Evolutionary conservation across 1,284 basidiomycete species (phyloP).

Genomic region (Ustilago crameri): DNA sequence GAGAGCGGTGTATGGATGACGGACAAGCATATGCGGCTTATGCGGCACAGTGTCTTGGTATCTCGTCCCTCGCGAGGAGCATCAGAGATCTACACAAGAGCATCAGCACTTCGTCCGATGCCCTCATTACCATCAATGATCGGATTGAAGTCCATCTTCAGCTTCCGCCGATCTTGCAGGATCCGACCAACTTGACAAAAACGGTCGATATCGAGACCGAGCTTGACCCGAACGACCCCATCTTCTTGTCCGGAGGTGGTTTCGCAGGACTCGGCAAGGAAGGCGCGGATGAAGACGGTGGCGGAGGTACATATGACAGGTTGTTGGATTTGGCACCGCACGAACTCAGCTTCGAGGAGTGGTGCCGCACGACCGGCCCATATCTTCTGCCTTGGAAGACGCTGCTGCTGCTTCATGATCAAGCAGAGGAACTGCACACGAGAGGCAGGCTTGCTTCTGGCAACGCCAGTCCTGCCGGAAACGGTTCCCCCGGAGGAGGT

Average conservation of each 20-base stretch:
- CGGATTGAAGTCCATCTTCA: conserved; percentile 61
- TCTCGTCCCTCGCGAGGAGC: conserved; percentile 58
- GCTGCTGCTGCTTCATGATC: conserved; percentile 75
- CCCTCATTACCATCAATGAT: conserved; percentile 61
- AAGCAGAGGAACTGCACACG: conserved; percentile 20
- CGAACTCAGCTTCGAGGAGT: conserved; percentile 55
- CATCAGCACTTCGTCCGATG: conserved; percentile 54
- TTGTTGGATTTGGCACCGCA: conserved; percentile 22
- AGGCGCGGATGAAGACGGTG: conserved; percentile 34
- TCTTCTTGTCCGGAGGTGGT: conserved; percentile 53
- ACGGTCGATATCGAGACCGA: conserved; percentile 59
- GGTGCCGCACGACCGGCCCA: conserved; percentile 71
- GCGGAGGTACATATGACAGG: conserved; percentile 29
- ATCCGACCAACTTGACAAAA: conserved; percentile 43
- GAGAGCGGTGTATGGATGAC: conserved; percentile 58
- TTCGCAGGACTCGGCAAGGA: conserved; percentile 43
- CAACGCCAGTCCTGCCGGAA: conserved; percentile 14
- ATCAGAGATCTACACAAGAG: conserved; percentile 53
- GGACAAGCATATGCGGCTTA: conserved; percentile 53
- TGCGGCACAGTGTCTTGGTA: conserved; percentile 46
- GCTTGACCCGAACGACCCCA: conserved; percentile 58
- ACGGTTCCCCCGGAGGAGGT: conserved; percentile 6
- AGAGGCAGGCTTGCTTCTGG: conserved; percentile 13
- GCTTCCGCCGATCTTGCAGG: conserved; percentile 61
- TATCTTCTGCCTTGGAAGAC: conserved; percentile 91